Evolutionary conservation across 441 rosid species (phyloP), one percentile per base, ranked within the genome.

Genomic region (Pelargonium fulgidum): DNA sequence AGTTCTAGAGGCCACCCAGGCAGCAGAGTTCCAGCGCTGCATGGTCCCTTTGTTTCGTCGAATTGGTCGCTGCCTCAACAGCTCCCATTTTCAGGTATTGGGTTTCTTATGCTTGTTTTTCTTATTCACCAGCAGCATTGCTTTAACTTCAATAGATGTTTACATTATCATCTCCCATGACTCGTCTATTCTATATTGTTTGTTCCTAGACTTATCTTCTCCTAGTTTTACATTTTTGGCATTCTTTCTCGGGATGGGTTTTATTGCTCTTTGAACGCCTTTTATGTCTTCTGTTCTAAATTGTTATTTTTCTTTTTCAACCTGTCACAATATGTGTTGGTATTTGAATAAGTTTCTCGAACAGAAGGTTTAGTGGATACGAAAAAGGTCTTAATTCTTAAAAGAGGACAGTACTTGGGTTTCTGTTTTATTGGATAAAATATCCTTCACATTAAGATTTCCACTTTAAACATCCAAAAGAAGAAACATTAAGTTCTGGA

Each of bases 31-130:
- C 74, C 97, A 91, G 64, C 89, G 90, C 11, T 86, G 89, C 80
- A 85, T 91, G 97, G 92, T 86, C 50, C 87, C 92, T 64, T 78
- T 89, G 41, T 91, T 89, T 69, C 85, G 77, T 33, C 93, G 79
- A 78, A 85, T 89, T 59, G 76, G 82, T 12, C 79, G 83, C 59
- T 89, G 97, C 75, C 90, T 89, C 74, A 91, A 83, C 82, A 91
- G 93, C 70, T 86, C 80, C 7, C 96, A 91, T 80, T 91, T 91
- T 80, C 97, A 91, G 97, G 97, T 91, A 48, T 48, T 48, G 56
- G 59, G 59, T 52, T 52, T 52, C 8, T 6, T 52, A 52, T 16
- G 59, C 59, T 14, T 52, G 10, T 52, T 52, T 11, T 47, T 10
- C 13, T 13, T 47, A 47, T 47, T 10, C 52, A 11, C 52, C 52